Percentiles rank a stretch among this genome's conserved stretches.
Evolutionary conservation across 148 eudicot genomes (phyloP).

Genomic region (Vaccinium macrocarpon): DNA sequence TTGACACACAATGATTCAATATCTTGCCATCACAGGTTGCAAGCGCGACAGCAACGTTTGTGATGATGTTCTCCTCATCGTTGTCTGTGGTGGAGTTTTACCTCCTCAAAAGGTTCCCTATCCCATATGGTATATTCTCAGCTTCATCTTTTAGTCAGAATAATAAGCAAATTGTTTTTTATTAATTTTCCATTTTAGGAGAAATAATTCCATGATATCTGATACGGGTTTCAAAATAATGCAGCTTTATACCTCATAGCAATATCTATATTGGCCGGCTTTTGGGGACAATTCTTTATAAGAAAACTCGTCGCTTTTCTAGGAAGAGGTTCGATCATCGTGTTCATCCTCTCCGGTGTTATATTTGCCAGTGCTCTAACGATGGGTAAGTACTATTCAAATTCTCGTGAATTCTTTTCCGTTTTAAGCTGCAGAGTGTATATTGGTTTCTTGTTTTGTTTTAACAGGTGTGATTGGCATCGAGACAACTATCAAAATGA

Average conservation of each 20-base stretch:
- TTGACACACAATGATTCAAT: neutral
- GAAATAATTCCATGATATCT: neutral
- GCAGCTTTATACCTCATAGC: conserved; percentile 83
- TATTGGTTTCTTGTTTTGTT: conserved; percentile 4
- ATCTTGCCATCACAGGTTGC: conserved; percentile 54
- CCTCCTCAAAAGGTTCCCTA: conserved; percentile 83
- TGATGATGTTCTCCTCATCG: conserved; percentile 94
- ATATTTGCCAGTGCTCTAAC: conserved; percentile 91
- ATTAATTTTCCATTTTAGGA: neutral
- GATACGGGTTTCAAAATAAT: conserved; percentile 8
- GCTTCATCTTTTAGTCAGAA: neutral
- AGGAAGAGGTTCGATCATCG: conserved; percentile 79
- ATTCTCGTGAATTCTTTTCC: neutral
- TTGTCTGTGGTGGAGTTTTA: conserved; percentile 95
- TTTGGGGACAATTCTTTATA: conserved; percentile 92
- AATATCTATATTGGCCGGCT: conserved; percentile 82
- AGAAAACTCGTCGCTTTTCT: conserved; percentile 70
- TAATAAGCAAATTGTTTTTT: neutral
- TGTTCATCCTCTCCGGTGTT: conserved; percentile 85
- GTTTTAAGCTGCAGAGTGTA: neutral
- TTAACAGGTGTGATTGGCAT: conserved; percentile 74
- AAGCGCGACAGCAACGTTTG: conserved; percentile 96
- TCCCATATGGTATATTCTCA: conserved; percentile 58
- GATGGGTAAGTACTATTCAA: conserved; percentile 60
- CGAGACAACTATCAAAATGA: conserved; percentile 66